Conservation (phyloP, 2,329 filamentous ascomycete species). For the Cordyceps farinosa region DNA sequence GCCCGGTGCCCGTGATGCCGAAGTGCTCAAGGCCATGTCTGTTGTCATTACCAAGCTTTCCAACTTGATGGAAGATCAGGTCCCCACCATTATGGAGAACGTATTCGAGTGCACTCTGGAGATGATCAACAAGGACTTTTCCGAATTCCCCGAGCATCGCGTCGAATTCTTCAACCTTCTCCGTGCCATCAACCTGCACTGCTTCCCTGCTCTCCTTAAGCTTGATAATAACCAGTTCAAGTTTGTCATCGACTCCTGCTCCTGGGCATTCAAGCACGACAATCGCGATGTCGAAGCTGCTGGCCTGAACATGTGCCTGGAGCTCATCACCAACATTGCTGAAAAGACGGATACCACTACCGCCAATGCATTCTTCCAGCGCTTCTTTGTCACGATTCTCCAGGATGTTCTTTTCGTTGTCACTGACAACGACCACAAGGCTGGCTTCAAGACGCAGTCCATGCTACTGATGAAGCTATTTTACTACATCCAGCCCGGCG, state of each 20-base stretch:
- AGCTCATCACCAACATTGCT: slow-evolving; percentile 95
- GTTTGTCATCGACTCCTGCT: slow-evolving; percentile 97
- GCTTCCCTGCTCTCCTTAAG: slow-evolving; percentile 90
- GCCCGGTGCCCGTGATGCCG: slow-evolving; percentile 88
- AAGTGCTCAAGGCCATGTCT: slow-evolving; percentile 96
- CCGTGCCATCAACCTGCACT: slow-evolving; percentile 92
- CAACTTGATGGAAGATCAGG: slow-evolving; percentile 98
- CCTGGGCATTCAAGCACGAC: slow-evolving; percentile 99
- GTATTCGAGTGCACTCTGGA: slow-evolving; percentile 97
- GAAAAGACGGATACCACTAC: slow-evolving; percentile 84
- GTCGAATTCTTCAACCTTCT: slow-evolving; percentile 99
- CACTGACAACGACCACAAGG: slow-evolving; percentile 97
- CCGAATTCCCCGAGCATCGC: slow-evolving; percentile 95
- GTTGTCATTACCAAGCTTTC: slow-evolving; percentile 95
- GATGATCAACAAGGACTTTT: slow-evolving; percentile 99
- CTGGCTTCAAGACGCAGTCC: slow-evolving; percentile 96
- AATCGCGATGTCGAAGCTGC: slow-evolving; percentile 97
- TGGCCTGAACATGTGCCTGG: slow-evolving; percentile 95
- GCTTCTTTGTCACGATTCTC: slow-evolving; percentile 91
- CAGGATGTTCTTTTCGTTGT: slow-evolving; percentile 98
- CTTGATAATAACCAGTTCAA: slow-evolving; percentile 97
- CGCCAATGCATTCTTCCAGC: slow-evolving; percentile 94
- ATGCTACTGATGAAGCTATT: slow-evolving; percentile 93
- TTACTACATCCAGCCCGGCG: slow-evolving; percentile 79
- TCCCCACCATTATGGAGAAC: slow-evolving; percentile 95